Percentiles rank a stretch among this genome's conserved stretches.
These are phyloP conservation scores for Sporisorium graminicola DNA, from an alignment of 1,284 basidiomycete genomes.

Conservation along the genomic window DNA sequence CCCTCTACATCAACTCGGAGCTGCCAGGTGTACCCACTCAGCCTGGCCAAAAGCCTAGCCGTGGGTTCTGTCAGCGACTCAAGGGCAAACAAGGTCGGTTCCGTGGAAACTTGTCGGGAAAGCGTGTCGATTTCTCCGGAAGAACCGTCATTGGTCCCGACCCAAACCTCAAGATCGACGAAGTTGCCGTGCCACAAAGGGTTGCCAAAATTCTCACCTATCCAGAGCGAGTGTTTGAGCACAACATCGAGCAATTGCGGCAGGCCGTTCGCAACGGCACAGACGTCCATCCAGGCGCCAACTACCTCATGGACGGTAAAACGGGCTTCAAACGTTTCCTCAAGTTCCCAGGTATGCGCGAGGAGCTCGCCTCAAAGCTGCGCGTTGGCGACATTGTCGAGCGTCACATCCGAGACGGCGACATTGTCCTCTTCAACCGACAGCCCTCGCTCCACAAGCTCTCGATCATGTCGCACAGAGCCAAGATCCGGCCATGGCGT, in stretches of 20 bases:
- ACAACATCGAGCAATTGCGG: constrained; percentile 86
- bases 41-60: constrained; percentile 66
- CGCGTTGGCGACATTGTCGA: constrained; percentile 90
- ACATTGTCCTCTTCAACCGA: constrained; percentile 98
- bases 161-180: constrained; percentile 94
- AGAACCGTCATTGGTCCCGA: constrained; percentile 99
- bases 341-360: constrained; percentile 65
- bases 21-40: constrained; percentile 77
- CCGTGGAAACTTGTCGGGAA: constrained; percentile 96
- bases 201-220: constrained; percentile 97
- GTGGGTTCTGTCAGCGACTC: constrained; percentile 94
- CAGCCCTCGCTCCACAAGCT: constrained; percentile 90
- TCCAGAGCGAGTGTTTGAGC: constrained; percentile 91
- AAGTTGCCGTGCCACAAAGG: constrained; percentile 87
- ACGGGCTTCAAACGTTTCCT: constrained; percentile 79
- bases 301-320: constrained; percentile 81
- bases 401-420: constrained; percentile 93
- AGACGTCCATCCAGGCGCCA: constrained; percentile 94
- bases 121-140: constrained; percentile 98
- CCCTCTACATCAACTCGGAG: constrained; percentile 99
- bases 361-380: constrained; percentile 77
- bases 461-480: constrained; percentile 95
- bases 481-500: constrained; percentile 94
- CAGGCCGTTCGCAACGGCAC: constrained; percentile 88
- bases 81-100: constrained; percentile 99